Percentiles rank a stretch among this genome's conserved stretches.
These are phyloP conservation scores for Puya raimondii DNA, from an alignment of 176 grass and related monocot genomes.

Conservation along the genomic window DNA sequence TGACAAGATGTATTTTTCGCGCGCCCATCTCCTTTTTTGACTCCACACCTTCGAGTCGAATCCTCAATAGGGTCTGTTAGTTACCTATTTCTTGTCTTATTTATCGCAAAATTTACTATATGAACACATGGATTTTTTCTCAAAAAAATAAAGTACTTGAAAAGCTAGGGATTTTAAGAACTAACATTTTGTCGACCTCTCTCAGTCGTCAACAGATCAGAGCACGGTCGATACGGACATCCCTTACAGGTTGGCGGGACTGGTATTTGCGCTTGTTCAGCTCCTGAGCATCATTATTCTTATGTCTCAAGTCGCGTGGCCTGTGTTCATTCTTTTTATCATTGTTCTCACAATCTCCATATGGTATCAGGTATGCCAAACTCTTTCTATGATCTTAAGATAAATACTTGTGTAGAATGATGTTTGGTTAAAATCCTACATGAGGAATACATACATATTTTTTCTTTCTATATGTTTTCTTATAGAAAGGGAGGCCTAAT, in stretches of 20 bases:
- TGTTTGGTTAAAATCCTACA: not conserved
- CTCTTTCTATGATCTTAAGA: not conserved
- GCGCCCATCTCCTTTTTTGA: slow-evolving; percentile 83
- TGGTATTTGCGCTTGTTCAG: slow-evolving; percentile 80
- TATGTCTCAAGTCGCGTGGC: slow-evolving; percentile 87
- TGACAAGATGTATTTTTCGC: slow-evolving; percentile 55
- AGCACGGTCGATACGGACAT: slow-evolving; percentile 77
- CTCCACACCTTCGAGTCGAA: slow-evolving; percentile 64
- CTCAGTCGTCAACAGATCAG: slow-evolving; percentile 82
- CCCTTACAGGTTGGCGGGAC: slow-evolving; percentile 78
- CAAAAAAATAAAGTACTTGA: not conserved
- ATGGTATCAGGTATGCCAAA: slow-evolving; percentile 70
- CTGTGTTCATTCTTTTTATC: slow-evolving; percentile 71
- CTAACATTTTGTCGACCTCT: not conserved
- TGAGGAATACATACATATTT: not conserved
- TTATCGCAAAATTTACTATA: not conserved
- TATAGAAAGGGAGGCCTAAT: slow-evolving; percentile 1
- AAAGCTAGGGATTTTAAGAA: not conserved
- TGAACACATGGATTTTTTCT: not conserved
- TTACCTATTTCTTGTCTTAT: not conserved
- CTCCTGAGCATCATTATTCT: slow-evolving; percentile 72
- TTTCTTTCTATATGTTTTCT: not conserved
- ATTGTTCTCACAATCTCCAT: slow-evolving; percentile 54
- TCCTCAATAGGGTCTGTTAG: slow-evolving; percentile 74
- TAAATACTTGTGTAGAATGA: not conserved